These are phyloP conservation scores for Trametes maxima DNA, from an alignment of 768 basidiomycete genomes.

Conservation along the genomic window DNA sequence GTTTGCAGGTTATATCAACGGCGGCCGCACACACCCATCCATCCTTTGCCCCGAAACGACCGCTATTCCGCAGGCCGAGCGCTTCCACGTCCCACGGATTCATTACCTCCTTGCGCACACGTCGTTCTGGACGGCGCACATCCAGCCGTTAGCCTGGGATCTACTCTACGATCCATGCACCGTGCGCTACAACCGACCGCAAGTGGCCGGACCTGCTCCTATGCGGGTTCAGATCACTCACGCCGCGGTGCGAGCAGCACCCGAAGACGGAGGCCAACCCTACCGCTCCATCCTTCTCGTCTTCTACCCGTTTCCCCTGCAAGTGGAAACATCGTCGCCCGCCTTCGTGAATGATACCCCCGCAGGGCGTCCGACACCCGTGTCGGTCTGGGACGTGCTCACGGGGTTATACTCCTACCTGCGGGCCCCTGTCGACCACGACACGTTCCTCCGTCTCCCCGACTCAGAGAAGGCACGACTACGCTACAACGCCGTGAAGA, in stretches of 20 bases:
- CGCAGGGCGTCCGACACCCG: conserved; percentile 25
- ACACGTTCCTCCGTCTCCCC: not conserved
- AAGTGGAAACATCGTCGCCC: conserved; percentile 28
- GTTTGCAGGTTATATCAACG: not conserved
- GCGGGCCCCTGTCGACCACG: not conserved
- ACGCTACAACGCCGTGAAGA: not conserved
- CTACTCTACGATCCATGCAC: not conserved
- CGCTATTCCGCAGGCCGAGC: not conserved
- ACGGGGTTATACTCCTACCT: conserved; percentile 40
- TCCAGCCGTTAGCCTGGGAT: not conserved
- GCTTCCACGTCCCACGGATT: not conserved
- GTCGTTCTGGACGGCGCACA: not conserved
- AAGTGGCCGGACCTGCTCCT: not conserved
- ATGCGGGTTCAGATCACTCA: not conserved
- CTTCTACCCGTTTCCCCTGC: conserved; percentile 39
- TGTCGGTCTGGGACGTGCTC: conserved; percentile 54
- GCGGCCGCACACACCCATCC: not conserved
- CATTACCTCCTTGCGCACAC: not conserved
- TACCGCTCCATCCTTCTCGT: conserved; percentile 35
- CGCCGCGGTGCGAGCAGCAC: conserved; percentile 21
- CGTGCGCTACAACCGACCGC: not conserved
- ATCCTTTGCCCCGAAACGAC: not conserved
- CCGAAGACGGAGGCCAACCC: conserved; percentile 20
- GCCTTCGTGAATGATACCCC: not conserved
- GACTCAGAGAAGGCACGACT: not conserved